Evolutionary conservation across 148 eudicot genomes (phyloP).

Genomic region (Diospyros lotus): DNA sequence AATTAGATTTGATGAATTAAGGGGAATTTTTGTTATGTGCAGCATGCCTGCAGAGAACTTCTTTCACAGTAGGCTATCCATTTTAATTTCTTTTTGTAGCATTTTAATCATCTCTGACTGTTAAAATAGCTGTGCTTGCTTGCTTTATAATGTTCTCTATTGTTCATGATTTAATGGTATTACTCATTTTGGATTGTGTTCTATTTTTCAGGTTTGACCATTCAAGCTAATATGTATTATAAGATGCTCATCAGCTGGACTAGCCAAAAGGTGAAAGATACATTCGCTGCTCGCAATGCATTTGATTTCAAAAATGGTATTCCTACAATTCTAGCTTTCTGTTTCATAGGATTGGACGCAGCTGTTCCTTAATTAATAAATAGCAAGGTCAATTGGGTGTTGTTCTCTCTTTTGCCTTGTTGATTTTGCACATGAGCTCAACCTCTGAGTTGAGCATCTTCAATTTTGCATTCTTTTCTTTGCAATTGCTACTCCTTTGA

Average conservation of each 20-base stretch:
- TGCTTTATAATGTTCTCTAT: neutral
- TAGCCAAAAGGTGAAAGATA: constrained; percentile 91
- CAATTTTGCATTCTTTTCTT: too few species aligned
- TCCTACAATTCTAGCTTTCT: constrained; percentile 9
- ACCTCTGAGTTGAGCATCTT: too few species aligned
- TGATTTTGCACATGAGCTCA: too few species aligned
- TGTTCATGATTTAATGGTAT: neutral
- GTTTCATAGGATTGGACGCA: neutral
- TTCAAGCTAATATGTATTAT: constrained; percentile 90
- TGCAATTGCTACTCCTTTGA: too few species aligned
- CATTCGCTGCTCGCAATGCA: constrained; percentile 66
- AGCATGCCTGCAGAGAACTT: neutral
- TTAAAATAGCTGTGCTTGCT: neutral
- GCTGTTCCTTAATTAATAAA: neutral
- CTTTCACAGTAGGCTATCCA: neutral
- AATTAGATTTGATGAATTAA: neutral
- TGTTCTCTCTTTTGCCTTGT: too few species aligned
- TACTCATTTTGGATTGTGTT: constrained; percentile 4
- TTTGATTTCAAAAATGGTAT: constrained; percentile 90
- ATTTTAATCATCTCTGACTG: neutral
- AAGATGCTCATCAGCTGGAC: constrained; percentile 97
- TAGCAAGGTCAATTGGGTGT: neutral
- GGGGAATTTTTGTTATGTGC: too few species aligned
- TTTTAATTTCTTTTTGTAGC: neutral
- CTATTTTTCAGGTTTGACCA: constrained; percentile 65